Conservation (phyloP, 805 yeast genomes). For the Wickerhamiella sorbophila region DNA sequence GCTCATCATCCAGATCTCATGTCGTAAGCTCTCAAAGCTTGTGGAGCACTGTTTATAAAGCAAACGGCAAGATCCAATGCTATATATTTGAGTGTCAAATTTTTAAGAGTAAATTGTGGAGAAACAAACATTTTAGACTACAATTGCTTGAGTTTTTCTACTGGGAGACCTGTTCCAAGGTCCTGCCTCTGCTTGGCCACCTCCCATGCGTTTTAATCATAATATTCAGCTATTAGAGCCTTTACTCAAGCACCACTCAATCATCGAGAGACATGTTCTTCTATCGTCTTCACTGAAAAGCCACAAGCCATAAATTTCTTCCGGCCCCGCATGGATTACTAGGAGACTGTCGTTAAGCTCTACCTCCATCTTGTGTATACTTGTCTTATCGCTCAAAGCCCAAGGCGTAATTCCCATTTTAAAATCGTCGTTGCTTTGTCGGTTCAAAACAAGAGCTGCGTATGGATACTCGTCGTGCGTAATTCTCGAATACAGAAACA, state of each 20-base stretch:
- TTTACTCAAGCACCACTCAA: conserved; percentile 23
- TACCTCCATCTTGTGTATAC: conserved; percentile 21
- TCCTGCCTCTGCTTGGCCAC: too few species aligned
- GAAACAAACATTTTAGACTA: too few species aligned
- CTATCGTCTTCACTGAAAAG: conserved; percentile 25
- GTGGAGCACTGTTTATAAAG: too few species aligned
- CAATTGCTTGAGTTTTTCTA: too few species aligned
- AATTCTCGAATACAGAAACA: conserved; percentile 27
- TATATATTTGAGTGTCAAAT: too few species aligned
- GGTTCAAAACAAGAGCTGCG: conserved; percentile 26
- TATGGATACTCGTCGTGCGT: conserved; percentile 23
- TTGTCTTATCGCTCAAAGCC: conserved; percentile 12
- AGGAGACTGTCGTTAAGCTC: conserved; percentile 24
- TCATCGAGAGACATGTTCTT: conserved; percentile 15
- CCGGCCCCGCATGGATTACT: conserved; percentile 24
- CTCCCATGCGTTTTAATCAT: too few species aligned
- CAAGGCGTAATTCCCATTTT: conserved; percentile 24
- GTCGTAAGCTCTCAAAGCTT: too few species aligned
- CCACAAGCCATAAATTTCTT: conserved; percentile 28
- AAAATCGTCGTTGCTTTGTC: conserved; percentile 23
- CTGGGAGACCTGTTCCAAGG: too few species aligned
- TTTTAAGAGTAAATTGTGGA: too few species aligned
- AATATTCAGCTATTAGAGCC: conserved; percentile 5
- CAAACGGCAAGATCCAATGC: too few species aligned
- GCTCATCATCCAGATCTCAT: too few species aligned